Percentiles rank a stretch among this genome's conserved stretches.
These are phyloP conservation scores for Abrus pulchellus DNA, from an alignment of 306 rosid genomes.

Conservation along the genomic window DNA sequence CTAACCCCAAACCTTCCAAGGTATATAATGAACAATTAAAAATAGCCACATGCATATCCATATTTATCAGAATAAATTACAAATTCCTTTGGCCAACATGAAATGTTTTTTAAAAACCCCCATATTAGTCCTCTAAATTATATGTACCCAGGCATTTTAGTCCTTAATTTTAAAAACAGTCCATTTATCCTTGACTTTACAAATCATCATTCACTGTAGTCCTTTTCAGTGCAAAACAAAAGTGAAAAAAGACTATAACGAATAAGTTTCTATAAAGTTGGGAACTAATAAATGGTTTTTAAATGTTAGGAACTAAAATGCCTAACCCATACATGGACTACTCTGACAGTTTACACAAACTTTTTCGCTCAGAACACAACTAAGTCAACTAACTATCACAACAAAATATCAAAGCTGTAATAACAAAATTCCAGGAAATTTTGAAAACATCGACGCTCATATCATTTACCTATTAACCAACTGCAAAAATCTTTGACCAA, in stretches of 20 bases:
- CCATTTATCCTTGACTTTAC: too few relatives aligned
- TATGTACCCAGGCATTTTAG: too few relatives aligned
- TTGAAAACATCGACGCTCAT: not conserved
- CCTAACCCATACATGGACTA: too few relatives aligned
- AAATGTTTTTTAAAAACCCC: not conserved
- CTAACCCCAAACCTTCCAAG: constrained; percentile 33
- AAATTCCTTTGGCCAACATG: not conserved
- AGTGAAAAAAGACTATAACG: too few relatives aligned
- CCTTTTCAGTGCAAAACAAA: too few relatives aligned
- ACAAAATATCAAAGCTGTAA: not conserved
- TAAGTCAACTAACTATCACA: not conserved
- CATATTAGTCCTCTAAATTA: too few relatives aligned
- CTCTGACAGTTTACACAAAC: not conserved
- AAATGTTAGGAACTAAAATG: too few relatives aligned
- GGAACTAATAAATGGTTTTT: too few relatives aligned
- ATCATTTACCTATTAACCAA: constrained; percentile 14
- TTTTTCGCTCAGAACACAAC: not conserved
- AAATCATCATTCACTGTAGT: too few relatives aligned
- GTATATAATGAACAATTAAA: constrained; percentile 4
- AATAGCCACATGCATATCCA: not conserved
- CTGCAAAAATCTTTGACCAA: not conserved
- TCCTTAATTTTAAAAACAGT: too few relatives aligned
- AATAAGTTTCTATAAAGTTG: too few relatives aligned
- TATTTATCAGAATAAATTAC: not conserved
- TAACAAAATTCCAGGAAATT: not conserved